Conservation (phyloP, 2,329 filamentous ascomycete genomes). For the Phialocephala sp. region DNA sequence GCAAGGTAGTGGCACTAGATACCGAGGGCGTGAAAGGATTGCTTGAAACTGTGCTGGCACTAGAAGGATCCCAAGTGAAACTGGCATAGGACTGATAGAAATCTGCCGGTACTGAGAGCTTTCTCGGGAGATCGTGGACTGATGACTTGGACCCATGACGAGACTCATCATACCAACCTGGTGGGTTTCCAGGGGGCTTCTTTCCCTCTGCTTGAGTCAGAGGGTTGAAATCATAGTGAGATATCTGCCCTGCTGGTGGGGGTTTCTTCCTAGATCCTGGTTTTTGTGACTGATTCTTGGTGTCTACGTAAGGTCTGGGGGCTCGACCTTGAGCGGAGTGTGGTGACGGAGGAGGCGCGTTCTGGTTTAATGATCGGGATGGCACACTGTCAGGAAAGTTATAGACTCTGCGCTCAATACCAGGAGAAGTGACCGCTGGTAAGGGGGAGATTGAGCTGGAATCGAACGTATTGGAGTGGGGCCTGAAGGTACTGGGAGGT, state of each 20-base stretch:
- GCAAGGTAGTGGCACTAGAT: not conserved
- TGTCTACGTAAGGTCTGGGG: slow-evolving; percentile 19
- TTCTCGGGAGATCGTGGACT: slow-evolving; percentile 18
- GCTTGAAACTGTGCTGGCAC: not conserved
- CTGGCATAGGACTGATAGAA: slow-evolving; percentile 22
- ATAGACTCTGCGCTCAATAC: slow-evolving; percentile 17
- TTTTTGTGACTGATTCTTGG: slow-evolving; percentile 31
- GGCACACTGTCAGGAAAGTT: slow-evolving; percentile 13
- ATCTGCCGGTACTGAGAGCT: slow-evolving; percentile 19
- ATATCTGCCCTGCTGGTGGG: slow-evolving; percentile 15
- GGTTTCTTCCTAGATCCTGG: slow-evolving; percentile 24
- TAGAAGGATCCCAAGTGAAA: slow-evolving; percentile 19
- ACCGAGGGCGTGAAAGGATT: not conserved
- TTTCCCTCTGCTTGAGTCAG: slow-evolving; percentile 27
- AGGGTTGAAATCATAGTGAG: slow-evolving; percentile 38
- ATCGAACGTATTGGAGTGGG: slow-evolving; percentile 12
- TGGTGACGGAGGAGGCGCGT: not conserved
- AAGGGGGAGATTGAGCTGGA: slow-evolving; percentile 12
- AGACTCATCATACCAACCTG: slow-evolving; percentile 28
- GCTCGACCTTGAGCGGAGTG: not conserved
- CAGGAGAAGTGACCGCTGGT: slow-evolving; percentile 14
- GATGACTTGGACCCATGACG: slow-evolving; percentile 24
- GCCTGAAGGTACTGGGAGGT: slow-evolving; percentile 1
- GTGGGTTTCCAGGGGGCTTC: slow-evolving; percentile 6
- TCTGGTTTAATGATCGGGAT: not conserved